Evolutionary conservation across 441 rosid species (phyloP), one percentile per base, ranked within the genome.

Genomic region (Jatropha multifida): DNA sequence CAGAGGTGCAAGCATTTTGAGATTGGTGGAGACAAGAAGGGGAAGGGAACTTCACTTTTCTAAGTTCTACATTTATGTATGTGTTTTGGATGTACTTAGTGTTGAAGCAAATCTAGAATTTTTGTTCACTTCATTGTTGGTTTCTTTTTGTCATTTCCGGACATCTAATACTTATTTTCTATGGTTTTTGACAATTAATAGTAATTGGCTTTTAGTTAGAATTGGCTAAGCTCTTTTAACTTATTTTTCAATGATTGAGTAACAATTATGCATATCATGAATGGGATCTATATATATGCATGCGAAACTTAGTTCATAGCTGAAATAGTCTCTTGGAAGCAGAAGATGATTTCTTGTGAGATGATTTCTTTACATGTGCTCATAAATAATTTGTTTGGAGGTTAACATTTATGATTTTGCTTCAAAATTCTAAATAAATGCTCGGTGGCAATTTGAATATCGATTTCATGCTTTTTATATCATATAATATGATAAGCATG

Each of bases 1-100:
- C 81, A 83, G 87, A 86, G 89, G 64, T 88, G 91, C 84, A 85
- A 88, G 85, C 91, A 83, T 78, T 86, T 86, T 65, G 90, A 88
- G 68, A 84, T 86, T 52, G 90, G 90, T 75, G 89, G 89, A 65
- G 92, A 85, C 83, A 88, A 86, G 89, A 86, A 84, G 83, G 88
- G 88, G 44, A 88, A 86, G 81, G 88, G 86, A 55, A 88, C 92
- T 61, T 88, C 90, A 40, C 85, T 88, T 15, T 88, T 88, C 79
- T 86, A 81, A 66, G 77, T 76, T 69, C 61, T 37, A 26, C 48
- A 2, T 61, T 48, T 51, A 73, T 13, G 60, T 23, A 20, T 60
- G 18, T 49, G 26, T 38, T 63, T 63, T 37, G 48, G 6, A 38
- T 63, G 67, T 38, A 17, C 2, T 6, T 32, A 0, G 65, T 10